Percentiles rank a stretch among this genome's conserved stretches.
These are phyloP conservation scores for Fusarium annulatum DNA, from an alignment of 2,329 filamentous ascomycete species.

Conservation along the genomic window DNA sequence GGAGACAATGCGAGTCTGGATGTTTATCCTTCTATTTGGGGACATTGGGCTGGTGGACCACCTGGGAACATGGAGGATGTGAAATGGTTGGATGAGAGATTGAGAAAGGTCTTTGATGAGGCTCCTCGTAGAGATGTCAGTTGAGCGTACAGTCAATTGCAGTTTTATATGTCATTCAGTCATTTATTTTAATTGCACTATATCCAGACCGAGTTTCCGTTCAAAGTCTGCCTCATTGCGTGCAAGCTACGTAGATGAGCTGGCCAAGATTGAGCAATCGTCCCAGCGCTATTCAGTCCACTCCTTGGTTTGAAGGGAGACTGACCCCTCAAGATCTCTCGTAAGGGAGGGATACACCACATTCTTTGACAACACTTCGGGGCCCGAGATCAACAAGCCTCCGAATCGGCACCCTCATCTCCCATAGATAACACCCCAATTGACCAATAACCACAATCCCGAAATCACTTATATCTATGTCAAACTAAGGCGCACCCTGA, in stretches of 20 bases:
- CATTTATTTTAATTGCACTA: accelerated
- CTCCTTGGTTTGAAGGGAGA: background rate
- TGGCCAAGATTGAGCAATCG: accelerated
- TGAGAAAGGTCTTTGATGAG: constrained; percentile 34
- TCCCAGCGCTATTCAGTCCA: background rate
- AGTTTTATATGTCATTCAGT: no score
- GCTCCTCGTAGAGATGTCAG: background rate
- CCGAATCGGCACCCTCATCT: background rate
- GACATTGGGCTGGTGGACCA: constrained; percentile 72
- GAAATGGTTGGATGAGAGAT: constrained; percentile 72
- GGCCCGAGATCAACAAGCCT: background rate
- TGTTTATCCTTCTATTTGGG: constrained; percentile 56
- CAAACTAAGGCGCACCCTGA: constrained; percentile 6
- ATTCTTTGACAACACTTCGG: background rate
- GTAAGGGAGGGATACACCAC: background rate
- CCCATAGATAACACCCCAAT: background rate
- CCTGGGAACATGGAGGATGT: constrained; percentile 77
- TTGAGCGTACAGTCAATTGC: background rate
- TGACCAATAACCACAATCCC: constrained; percentile 1
- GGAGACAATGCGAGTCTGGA: constrained; percentile 49
- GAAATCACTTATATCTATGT: constrained; percentile 1
- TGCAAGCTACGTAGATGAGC: background rate
- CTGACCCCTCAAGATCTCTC: background rate
- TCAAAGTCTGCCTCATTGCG: no score
- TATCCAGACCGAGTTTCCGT: accelerated